Base-by-base conservation (phyloP, 345 rosid genomes). In the Anacardium occidentale region DNA sequence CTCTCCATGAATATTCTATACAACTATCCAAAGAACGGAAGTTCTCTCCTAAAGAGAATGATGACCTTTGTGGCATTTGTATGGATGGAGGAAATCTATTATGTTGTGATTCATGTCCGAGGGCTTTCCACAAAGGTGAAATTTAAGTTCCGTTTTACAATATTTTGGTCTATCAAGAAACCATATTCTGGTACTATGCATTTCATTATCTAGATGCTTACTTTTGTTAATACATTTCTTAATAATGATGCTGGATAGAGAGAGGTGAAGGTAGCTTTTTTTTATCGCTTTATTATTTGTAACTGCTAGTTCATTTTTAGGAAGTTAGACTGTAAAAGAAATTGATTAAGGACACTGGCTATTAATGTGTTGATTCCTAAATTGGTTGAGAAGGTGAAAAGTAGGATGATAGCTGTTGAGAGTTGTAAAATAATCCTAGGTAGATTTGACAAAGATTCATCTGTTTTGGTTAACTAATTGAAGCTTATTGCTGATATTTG, bases 61-160 rank as follows among this genome's bases (percentile, higher is more conserved):
- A 95, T 79, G 98, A 92, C 58, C 87, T 91, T 45, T 95, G 99
- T 75, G 84, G 84, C 76, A 77, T 95, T 62, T 95, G 98, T 79
- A 71, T 74, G 77, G 98, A 89, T 79, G 98, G 96, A 54, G 99
- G 98, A 29, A 81, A 85, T 68, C 94, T 95, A 69, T 67, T 95
- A 76, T 93, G 98, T 77, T 95, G 99, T 78, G 97, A 95, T 82
- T 85, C 88, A 66, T 95, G 99, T 79, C 99, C 99, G 57, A 86
- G 99, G 87, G 88, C 98, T 68, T 95, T 80, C 79, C 99, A 95
- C 80, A 80, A 51, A 89, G 96, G 99, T 95, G 64, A 79, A 37
- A 44, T 54, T 66, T 15, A 29, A 60, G 58, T 34, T 72, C 75
- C 51, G 29, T 25, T 13, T 66, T 66, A 5, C 42, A 9, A 50